Evolutionary conservation across 2,329 filamentous ascomycete genomes (phyloP).

Genomic region (Monosporascus sp.): DNA sequence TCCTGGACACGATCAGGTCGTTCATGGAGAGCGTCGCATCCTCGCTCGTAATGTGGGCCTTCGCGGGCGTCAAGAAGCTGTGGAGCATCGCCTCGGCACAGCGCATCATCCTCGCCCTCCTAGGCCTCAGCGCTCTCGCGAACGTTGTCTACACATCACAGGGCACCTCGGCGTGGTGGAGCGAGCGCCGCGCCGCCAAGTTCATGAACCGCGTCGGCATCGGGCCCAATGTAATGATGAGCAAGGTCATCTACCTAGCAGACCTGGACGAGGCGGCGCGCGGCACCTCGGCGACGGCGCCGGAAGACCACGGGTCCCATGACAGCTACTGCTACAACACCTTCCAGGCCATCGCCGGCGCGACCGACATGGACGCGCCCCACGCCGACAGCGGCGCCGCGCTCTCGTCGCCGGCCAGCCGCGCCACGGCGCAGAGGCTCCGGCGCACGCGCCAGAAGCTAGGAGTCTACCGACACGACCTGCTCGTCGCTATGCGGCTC

Average conservation of each 20-base stretch:
- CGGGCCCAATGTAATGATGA: conserved; percentile 73
- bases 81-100: conserved; percentile 69
- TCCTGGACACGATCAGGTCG: conserved; percentile 68
- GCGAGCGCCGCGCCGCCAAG: conserved; percentile 69
- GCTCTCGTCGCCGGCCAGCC: conserved; percentile 43
- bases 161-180: conserved; percentile 75
- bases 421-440: conserved; percentile 58
- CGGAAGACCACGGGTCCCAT: conserved; percentile 26
- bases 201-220: conserved; percentile 84
- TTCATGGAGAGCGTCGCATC: conserved; percentile 70
- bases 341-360: conserved; percentile 54
- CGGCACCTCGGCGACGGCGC: conserved; percentile 28
- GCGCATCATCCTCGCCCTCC: conserved; percentile 63
- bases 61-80: conserved; percentile 59
- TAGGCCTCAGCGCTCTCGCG: conserved; percentile 62
- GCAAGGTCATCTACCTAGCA: conserved; percentile 74
- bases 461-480: conserved; percentile 79
- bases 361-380: conserved; percentile 52
- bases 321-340: conserved; percentile 55
- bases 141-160: conserved; percentile 74
- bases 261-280: conserved; percentile 66
- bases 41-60: conserved; percentile 71
- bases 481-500: conserved; percentile 83
- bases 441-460: conserved; percentile 77
- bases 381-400: conserved; percentile 46